Conservation (phyloP, 768 basidiomycete species). For the Russula vinacea region DNA sequence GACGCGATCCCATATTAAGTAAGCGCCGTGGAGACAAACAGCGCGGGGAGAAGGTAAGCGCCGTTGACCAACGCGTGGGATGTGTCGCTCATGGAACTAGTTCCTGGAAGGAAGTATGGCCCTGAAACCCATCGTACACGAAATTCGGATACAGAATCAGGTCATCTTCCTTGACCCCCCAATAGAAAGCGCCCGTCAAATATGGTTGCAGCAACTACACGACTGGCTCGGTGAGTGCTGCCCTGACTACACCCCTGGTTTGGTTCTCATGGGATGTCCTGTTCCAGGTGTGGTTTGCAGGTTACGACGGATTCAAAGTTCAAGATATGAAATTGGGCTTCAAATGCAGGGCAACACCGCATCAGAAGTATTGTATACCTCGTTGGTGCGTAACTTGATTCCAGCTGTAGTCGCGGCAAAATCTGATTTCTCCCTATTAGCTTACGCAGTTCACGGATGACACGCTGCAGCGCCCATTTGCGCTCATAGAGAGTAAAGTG, state of each 20-base stretch:
- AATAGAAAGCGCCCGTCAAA: slow-evolving; percentile 87
- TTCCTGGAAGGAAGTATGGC: slow-evolving; percentile 69
- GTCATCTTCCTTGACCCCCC: slow-evolving; percentile 98
- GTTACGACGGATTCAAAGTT: slow-evolving; percentile 84
- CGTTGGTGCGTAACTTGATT: slow-evolving; percentile 57
- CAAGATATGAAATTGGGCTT: slow-evolving; percentile 93
- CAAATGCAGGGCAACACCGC: slow-evolving; percentile 72
- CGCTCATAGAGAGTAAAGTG: slow-evolving; percentile 83
- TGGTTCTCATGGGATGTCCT: not conserved
- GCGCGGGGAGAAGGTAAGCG: slow-evolving; percentile 67
- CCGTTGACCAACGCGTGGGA: not conserved
- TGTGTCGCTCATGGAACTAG: slow-evolving; percentile 38
- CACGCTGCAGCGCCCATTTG: slow-evolving; percentile 77
- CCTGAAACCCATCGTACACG: slow-evolving; percentile 86
- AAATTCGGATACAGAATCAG: slow-evolving; percentile 97
- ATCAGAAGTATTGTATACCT: slow-evolving; percentile 77
- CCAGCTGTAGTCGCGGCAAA: slow-evolving; percentile 13
- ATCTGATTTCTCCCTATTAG: slow-evolving; percentile 40
- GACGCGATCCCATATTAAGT: slow-evolving; percentile 50
- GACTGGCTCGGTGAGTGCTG: slow-evolving; percentile 69
- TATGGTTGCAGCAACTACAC: slow-evolving; percentile 87
- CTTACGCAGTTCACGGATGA: slow-evolving; percentile 70
- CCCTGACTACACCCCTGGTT: not conserved
- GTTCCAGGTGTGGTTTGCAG: slow-evolving; percentile 77
- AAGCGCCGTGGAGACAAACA: slow-evolving; percentile 72